Evolutionary conservation across 2,329 filamentous ascomycete species (phyloP).

Genomic region (Aspergillus fumigatiaffinis): DNA sequence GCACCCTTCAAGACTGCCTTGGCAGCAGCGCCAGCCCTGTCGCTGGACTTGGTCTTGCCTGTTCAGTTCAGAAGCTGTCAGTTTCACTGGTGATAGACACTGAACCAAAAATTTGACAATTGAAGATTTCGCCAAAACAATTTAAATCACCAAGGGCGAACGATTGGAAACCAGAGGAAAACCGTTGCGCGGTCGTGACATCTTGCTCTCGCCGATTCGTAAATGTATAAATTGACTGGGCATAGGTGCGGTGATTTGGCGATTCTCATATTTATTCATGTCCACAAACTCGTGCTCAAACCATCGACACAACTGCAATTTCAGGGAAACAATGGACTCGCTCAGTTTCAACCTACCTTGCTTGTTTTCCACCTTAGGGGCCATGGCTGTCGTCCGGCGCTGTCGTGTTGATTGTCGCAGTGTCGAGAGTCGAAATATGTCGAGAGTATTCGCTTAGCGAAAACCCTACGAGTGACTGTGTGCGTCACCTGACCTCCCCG

Average conservation of each 20-base stretch:
- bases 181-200: background rate
- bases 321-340: conserved; percentile 29
- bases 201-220: background rate
- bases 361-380: conserved; percentile 45
- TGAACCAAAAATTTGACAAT: background rate
- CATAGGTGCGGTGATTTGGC: background rate
- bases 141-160: background rate
- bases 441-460: conserved; percentile 38
- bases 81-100: conserved; percentile 5
- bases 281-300: conserved; percentile 19
- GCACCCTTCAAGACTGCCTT: conserved; percentile 96
- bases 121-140: background rate
- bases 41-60: conserved; percentile 57
- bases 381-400: conserved; percentile 46
- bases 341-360: conserved; percentile 37
- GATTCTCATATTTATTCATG: conserved; percentile 3
- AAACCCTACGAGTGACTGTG: conserved; percentile 35
- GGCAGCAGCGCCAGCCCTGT: conserved; percentile 84
- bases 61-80: conserved; percentile 16
- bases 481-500: conserved; percentile 35
- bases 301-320: conserved; percentile 22
- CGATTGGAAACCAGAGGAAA: background rate
- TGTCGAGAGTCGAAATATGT: conserved; percentile 39
- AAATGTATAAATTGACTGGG: background rate
- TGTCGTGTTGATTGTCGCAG: conserved; percentile 43